Evolutionary conservation across 345 rosid genomes (phyloP), one percentile per base, ranked within the genome.

Genomic region (Ceriops tagal): DNA sequence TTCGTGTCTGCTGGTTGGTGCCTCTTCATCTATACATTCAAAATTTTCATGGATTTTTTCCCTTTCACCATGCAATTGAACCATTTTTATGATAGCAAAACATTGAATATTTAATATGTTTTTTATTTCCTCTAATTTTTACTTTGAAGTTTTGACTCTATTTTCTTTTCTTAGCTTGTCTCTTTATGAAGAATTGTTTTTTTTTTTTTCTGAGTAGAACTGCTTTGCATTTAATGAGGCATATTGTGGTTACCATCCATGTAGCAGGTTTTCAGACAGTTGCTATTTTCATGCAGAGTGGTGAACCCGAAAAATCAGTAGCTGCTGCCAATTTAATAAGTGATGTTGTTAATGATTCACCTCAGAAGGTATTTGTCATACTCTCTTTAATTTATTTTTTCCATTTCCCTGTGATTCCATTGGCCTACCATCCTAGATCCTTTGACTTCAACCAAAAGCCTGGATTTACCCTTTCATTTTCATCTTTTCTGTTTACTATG

Each of bases 271-370:
- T 90, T 90, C 93, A 90, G 96, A 85, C 90, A 86, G 96, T 92
- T 92, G 89, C 92, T 90, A 85, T 92, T 95, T 95, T 95, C 89
- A 86, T 95, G 98, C 99, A 92, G 99, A 88, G 86, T 86, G 91
- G 85, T 80, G 89, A 87, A 69, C 68, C 60, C 58, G 87, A 82
- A 75, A 87, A 82, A 76, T 82, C 79, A 62, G 86, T 64, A 55
- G 79, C 83, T 71, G 79, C 81, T 39, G 75, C 75, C 39, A 74
- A 64, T 73, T 56, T 56, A 61, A 64, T 83, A 46, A 80, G 83
- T 66, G 79, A 84, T 82, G 34, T 63, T 26, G 92, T 90, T 68
- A 76, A 80, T 78, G 91, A 88, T 76, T 88, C 97, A 61, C 88
- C 90, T 64, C 75, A 85, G 67, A 90, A 85, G 96, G 99, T 92